phyloP scores from a whole-genome alignment of 2,329 filamentous ascomycete genomes.

The Ascochyta lentis region DNA sequence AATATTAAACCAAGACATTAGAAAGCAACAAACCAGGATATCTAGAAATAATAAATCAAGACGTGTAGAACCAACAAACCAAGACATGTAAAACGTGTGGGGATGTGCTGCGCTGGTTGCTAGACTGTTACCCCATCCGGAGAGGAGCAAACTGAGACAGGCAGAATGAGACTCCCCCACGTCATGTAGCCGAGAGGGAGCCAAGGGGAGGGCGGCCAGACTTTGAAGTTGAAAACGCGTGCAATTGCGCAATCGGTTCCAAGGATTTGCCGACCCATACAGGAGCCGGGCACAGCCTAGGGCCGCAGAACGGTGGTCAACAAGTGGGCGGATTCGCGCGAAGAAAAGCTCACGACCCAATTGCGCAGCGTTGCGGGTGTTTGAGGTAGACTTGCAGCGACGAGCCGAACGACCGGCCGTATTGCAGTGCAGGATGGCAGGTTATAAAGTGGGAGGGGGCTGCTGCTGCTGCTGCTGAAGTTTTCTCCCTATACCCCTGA shows the following conservation, averaged over 20 bases:
- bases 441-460: slow-evolving; percentile 11
- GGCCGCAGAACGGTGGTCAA: slow-evolving; percentile 21
- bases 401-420: slow-evolving; percentile 19
- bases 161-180: slow-evolving; percentile 1
- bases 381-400: slow-evolving; percentile 9
- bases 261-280: slow-evolving; percentile 43
- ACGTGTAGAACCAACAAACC: too few relatives aligned
- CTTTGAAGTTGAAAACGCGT: slow-evolving; percentile 35
- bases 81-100: too few relatives aligned
- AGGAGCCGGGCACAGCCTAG: slow-evolving; percentile 30
- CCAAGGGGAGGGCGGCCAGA: slow-evolving; percentile 9
- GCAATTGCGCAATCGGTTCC: slow-evolving; percentile 49
- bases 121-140: slow-evolving; percentile 10
- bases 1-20: too few relatives aligned
- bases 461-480: slow-evolving; percentile 13
- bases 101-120: slow-evolving; percentile 4
- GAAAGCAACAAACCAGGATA: too few relatives aligned
- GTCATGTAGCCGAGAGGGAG: slow-evolving; percentile 6
- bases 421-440: slow-evolving; percentile 4
- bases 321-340: slow-evolving; percentile 14
- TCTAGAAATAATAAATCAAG: too few relatives aligned
- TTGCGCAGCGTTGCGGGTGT: slow-evolving; percentile 5
- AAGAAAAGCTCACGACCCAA: slow-evolving; percentile 11
- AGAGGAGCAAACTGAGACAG: slow-evolving; percentile 6
- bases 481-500: slow-evolving; percentile 12